Percentiles rank a stretch among this genome's conserved stretches.
phyloP scores from a whole-genome alignment of 805 yeast species.

The Starmerella bombicola region DNA sequence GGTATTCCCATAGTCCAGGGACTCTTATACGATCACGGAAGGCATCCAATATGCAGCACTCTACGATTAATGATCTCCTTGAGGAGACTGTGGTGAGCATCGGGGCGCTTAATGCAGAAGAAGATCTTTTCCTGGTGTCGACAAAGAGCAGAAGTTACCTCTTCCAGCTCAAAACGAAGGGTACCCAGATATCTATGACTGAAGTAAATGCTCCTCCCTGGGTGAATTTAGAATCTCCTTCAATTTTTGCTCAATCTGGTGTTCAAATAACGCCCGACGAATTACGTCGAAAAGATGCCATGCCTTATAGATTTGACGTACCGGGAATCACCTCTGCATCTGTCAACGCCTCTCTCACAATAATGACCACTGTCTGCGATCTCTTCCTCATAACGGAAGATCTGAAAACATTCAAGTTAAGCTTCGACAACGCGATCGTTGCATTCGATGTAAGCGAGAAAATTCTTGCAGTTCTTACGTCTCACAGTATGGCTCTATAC shows the following conservation, averaged over 20 bases:
- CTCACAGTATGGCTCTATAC: not conserved
- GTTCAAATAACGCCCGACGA: not conserved
- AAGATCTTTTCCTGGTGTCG: not conserved
- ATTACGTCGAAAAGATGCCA: too few species aligned
- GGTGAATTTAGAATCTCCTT: not conserved
- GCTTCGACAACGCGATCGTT: not conserved
- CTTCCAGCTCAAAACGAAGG: not conserved
- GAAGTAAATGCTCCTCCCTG: not conserved
- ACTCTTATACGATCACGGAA: not conserved
- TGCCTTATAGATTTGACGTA: too few species aligned
- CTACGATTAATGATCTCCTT: not conserved
- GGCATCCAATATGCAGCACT: not conserved
- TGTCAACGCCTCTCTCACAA: too few species aligned
- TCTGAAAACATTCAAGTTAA: too few species aligned
- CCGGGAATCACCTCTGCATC: too few species aligned
- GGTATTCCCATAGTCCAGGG: not conserved
- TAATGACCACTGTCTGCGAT: too few species aligned
- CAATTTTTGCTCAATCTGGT: not conserved
- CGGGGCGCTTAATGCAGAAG: not conserved
- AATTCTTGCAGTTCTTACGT: not conserved
- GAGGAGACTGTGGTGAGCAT: not conserved
- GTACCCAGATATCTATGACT: not conserved
- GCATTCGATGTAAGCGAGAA: not conserved
- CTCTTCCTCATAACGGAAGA: too few species aligned
- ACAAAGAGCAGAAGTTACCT: not conserved